These are phyloP conservation scores for Metschnikowia cerradonensis DNA, from an alignment of 805 yeast species.

Conservation along the genomic window DNA sequence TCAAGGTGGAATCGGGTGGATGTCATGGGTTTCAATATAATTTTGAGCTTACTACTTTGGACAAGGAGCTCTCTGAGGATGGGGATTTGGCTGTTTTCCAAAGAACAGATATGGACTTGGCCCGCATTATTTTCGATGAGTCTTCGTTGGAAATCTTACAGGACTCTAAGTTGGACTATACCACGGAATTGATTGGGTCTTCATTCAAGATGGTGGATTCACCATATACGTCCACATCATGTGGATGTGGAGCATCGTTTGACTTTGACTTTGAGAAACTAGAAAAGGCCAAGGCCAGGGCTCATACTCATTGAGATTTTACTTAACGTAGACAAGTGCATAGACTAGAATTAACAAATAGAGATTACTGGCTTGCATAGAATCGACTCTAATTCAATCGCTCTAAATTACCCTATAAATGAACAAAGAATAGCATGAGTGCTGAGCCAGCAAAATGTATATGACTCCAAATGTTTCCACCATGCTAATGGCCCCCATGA, in stretches of 20 bases:
- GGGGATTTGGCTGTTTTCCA: conserved; percentile 52
- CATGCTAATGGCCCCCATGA: neutral
- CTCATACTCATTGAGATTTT: neutral
- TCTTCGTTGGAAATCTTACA: conserved; percentile 75
- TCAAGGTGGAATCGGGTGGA: conserved; percentile 91
- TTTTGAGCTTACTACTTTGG: conserved; percentile 52
- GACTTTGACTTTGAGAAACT: conserved; percentile 47
- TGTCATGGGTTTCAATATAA: conserved; percentile 97
- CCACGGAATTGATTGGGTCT: conserved; percentile 90
- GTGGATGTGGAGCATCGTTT: conserved; percentile 46
- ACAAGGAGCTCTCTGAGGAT: conserved; percentile 29
- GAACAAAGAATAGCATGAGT: conserved; percentile 1
- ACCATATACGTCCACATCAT: conserved; percentile 66
- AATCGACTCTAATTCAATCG: neutral
- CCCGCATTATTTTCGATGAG: conserved; percentile 73
- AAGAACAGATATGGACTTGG: conserved; percentile 48
- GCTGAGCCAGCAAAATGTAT: conserved; percentile 1
- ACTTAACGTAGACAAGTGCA: too few species aligned
- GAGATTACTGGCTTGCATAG: neutral
- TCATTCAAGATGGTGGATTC: conserved; percentile 88
- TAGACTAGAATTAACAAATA: too few species aligned
- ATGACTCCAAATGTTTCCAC: conserved; percentile 1
- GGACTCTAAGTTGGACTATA: conserved; percentile 82
- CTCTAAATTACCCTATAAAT: neutral
- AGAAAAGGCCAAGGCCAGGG: conserved; percentile 18